A percentile compares a stretch with the other conserved stretches of the same genome.
These are phyloP conservation scores for Leccinum rimulosum DNA, from an alignment of 768 basidiomycete species.

Conservation along the genomic window DNA sequence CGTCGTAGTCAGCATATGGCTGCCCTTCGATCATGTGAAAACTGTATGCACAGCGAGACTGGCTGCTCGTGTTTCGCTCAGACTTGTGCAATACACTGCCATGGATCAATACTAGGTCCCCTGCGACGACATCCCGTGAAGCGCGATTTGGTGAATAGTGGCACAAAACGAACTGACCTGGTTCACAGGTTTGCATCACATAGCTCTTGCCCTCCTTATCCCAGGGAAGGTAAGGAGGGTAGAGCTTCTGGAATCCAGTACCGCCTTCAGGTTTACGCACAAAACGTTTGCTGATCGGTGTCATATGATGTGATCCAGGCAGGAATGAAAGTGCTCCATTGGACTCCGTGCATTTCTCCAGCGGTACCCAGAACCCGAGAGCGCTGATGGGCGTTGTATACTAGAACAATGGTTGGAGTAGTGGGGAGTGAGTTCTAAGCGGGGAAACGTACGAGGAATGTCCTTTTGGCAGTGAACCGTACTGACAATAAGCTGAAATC, in stretches of 20 bases:
- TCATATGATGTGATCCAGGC: constrained; percentile 82
- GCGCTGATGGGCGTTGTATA: constrained; percentile 92
- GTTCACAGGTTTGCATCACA: constrained; percentile 66
- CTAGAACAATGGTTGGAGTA: constrained; percentile 38
- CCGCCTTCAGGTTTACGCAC: constrained; percentile 74
- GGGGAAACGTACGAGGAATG: background rate
- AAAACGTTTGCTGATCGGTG: constrained; percentile 80
- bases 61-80: constrained; percentile 75
- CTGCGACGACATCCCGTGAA: constrained; percentile 34
- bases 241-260: constrained; percentile 77
- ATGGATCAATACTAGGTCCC: constrained; percentile 92
- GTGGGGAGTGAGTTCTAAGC: background rate
- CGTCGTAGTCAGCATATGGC: constrained; percentile 71
- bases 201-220: constrained; percentile 41
- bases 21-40: constrained; percentile 91
- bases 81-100: constrained; percentile 92
- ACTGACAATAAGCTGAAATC: constrained; percentile 68
- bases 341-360: constrained; percentile 79
- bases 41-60: constrained; percentile 90
- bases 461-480: background rate
- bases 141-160: background rate
- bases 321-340: constrained; percentile 89
- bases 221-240: constrained; percentile 27
- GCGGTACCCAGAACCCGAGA: constrained; percentile 94
- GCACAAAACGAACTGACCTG: constrained; percentile 44